Base-by-base conservation (phyloP, 768 basidiomycete genomes). In the Termitomyces eurrhizus region DNA sequence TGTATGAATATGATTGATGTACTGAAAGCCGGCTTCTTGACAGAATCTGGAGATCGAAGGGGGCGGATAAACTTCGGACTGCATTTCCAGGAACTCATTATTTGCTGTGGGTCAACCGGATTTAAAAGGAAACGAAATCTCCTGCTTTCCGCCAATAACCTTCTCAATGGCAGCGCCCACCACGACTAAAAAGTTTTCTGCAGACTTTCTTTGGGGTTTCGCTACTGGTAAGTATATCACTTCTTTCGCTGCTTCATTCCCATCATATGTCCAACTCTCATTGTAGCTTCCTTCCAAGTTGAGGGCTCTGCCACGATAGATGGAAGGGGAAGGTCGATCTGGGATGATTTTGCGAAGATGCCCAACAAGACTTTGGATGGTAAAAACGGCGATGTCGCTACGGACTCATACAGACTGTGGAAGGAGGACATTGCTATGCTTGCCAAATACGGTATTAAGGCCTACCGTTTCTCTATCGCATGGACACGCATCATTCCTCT, bases 401-500 rank as follows among this genome's bases (percentile, higher is more conserved):
- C 87, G 51, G 85, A 88, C 71, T 89, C 88, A 13, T 87, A 89
- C 74, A 78, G 77, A 56, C 75, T 82, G 61, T 91, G 87, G 86
- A 80, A 80, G 61, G 83, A 87, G 63, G 89, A 90, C 68, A 71
- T 89, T 41, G 80, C 79, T 37, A 75, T 91, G 44, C 76, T 92
- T 64, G 78, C 77, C 29, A 65, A 77, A 39, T 88, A 89, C 63
- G 87, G 88, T 37, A 84, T 86, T 52, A 88, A 87, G 65, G 74
- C 86, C 2, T 92, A 91, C 74, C 83, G 89, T 24, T 91, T 92
- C 74, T 90, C 87, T 4, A 76, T 92, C 57, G 78, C 89, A 7
- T 91, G 89, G 91, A 82, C 87, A 12, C 80, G 90, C 32, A 80
- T 91, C 64, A 88, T 91, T 61, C 90, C 89, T 29, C 77, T 85